phyloP scores from a whole-genome alignment of 2,329 filamentous ascomycete genomes.

The Knufia fluminis region DNA sequence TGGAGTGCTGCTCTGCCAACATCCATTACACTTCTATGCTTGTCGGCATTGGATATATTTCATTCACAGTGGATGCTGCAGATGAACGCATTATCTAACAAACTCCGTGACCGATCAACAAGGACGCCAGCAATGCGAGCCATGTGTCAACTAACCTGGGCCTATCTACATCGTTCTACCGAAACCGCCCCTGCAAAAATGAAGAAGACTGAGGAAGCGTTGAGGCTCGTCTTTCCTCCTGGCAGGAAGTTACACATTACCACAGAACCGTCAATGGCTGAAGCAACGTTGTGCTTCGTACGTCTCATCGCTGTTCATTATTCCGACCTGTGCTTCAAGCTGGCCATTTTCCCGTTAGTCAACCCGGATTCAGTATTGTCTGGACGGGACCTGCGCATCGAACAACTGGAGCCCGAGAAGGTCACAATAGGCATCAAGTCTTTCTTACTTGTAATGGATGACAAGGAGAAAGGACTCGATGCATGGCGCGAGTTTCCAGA shows the following conservation, averaged over 20 bases:
- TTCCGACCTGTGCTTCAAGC: constrained; percentile 86
- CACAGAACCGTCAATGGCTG: constrained; percentile 72
- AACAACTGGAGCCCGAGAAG: constrained; percentile 88
- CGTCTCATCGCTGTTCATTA: constrained; percentile 89
- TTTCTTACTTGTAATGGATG: constrained; percentile 85
- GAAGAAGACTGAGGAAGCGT: constrained; percentile 81
- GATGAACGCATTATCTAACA: constrained; percentile 65
- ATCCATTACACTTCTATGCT: constrained; percentile 76
- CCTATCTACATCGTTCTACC: constrained; percentile 76
- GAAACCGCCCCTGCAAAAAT: constrained; percentile 60
- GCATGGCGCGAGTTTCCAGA: constrained; percentile 75
- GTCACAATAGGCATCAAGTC: constrained; percentile 96
- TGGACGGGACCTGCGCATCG: constrained; percentile 70
- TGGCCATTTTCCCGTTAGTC: constrained; percentile 87
- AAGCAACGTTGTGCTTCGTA: constrained; percentile 87
- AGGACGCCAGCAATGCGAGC: constrained; percentile 77
- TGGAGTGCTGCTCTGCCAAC: constrained; percentile 85
- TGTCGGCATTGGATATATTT: constrained; percentile 77
- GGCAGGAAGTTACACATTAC: constrained; percentile 73
- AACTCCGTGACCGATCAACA: constrained; percentile 72
- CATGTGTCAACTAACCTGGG: constrained; percentile 85
- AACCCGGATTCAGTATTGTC: constrained; percentile 81
- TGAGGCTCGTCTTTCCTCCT: constrained; percentile 71
- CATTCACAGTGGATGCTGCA: constrained; percentile 78
- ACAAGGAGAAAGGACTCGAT: constrained; percentile 75